Conservation (phyloP, 148 eudicot species). For the Spergularia bocconei region DNA sequence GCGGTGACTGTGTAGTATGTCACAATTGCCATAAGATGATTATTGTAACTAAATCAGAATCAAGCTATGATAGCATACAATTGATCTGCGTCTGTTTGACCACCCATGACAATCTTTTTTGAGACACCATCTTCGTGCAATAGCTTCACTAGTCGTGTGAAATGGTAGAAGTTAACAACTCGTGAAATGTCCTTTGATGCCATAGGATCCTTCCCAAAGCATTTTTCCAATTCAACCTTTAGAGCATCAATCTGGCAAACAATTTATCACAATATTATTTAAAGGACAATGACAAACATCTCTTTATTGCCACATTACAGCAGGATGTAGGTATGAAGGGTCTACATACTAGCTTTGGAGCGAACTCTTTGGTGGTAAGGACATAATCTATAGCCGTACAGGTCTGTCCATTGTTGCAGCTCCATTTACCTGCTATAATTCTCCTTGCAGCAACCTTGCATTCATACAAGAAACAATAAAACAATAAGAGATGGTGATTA, state of each 20-base stretch:
- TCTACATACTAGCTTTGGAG: slow-evolving; percentile 51
- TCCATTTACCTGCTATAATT: slow-evolving; percentile 73
- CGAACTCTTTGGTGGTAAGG: slow-evolving; percentile 58
- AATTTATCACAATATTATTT: slow-evolving; percentile 8
- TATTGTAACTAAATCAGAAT: slow-evolving; percentile 1
- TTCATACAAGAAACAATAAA: background rate
- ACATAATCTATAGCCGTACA: slow-evolving; percentile 62
- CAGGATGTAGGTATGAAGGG: background rate
- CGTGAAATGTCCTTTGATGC: slow-evolving; percentile 53
- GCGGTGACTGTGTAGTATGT: too few relatives aligned
- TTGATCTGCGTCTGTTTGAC: slow-evolving; percentile 43
- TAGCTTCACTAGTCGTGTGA: slow-evolving; percentile 42
- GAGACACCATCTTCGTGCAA: slow-evolving; percentile 51
- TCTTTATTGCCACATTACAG: background rate
- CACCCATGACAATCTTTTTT: slow-evolving; percentile 51
- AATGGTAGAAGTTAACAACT: slow-evolving; percentile 47
- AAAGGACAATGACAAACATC: background rate
- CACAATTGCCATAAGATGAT: background rate
- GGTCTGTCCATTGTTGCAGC: slow-evolving; percentile 55
- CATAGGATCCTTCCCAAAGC: slow-evolving; percentile 52
- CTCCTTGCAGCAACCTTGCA: slow-evolving; percentile 54
- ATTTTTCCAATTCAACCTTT: slow-evolving; percentile 33
- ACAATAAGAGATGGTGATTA: background rate
- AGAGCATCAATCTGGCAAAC: slow-evolving; percentile 48
- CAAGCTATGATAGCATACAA: slow-evolving; percentile 38